phyloP scores from a whole-genome alignment of 805 yeast genomes.

The Cyberlindnera veronae region DNA sequence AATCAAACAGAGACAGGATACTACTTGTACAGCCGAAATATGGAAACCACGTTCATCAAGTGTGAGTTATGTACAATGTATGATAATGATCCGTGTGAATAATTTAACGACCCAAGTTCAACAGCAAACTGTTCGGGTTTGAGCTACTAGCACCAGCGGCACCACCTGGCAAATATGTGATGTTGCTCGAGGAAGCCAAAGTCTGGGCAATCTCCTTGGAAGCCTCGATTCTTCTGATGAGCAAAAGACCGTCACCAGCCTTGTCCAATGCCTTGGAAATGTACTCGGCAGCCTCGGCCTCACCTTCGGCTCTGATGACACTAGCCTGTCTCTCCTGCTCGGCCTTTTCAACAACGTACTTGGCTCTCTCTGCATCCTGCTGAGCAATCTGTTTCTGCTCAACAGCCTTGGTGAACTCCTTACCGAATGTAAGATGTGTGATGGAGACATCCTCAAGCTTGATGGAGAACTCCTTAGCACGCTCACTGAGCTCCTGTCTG shows the following conservation, averaged over 20 bases:
- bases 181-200: conserved; percentile 76
- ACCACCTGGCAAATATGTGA: conserved; percentile 77
- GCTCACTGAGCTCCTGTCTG: conserved; percentile 74
- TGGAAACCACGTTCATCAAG: neutral
- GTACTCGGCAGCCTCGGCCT: conserved; percentile 96
- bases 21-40: too few relatives aligned
- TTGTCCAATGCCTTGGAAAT: conserved; percentile 89
- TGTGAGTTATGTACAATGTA: conserved; percentile 8
- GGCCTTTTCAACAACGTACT: conserved; percentile 88
- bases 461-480: conserved; percentile 88
- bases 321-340: conserved; percentile 96
- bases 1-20: too few relatives aligned
- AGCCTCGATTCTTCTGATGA: conserved; percentile 94
- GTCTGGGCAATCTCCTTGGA: conserved; percentile 93
- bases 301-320: conserved; percentile 97
- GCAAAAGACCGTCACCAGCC: conserved; percentile 92
- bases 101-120: conserved; percentile 62
- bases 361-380: conserved; percentile 98
- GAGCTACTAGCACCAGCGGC: conserved; percentile 31
- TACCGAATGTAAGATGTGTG: conserved; percentile 96
- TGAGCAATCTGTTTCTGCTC: conserved; percentile 99
- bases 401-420: conserved; percentile 95
- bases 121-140: conserved; percentile 50
- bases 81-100: neutral
- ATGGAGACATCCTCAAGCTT: conserved; percentile 94